Evolutionary conservation across 164 flowering plant species (phyloP).

Genomic region (Magnolia changhungtana): DNA sequence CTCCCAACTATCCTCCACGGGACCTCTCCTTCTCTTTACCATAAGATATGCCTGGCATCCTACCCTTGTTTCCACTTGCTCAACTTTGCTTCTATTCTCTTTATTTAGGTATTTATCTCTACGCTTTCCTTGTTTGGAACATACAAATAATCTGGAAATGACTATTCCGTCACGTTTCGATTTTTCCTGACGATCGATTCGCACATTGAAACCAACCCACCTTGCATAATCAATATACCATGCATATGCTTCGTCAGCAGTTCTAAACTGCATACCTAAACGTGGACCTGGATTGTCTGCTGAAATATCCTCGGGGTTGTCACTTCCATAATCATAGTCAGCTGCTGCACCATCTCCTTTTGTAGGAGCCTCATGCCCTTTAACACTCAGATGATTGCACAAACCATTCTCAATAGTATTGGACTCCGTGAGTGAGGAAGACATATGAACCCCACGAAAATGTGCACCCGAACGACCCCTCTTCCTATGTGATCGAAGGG

Average conservation of each 20-base stretch:
- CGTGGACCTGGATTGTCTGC: not conserved
- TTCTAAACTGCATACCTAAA: conserved; percentile 7
- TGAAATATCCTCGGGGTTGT: not conserved
- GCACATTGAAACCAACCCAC: conserved; percentile 4
- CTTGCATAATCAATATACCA: conserved; percentile 6
- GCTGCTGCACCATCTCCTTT: not conserved
- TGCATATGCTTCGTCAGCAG: conserved; percentile 5
- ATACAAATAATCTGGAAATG: conserved; percentile 4
- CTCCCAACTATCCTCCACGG: conserved; percentile 3
- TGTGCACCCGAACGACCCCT: not conserved
- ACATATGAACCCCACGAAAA: not conserved
- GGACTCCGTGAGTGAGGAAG: not conserved
- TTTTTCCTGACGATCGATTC: conserved; percentile 5
- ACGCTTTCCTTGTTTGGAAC: not conserved
- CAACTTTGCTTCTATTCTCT: not conserved
- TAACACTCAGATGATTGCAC: not conserved
- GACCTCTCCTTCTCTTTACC: conserved; percentile 6
- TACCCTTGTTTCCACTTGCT: conserved; percentile 3
- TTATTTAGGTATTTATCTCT: not conserved
- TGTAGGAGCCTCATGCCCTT: not conserved
- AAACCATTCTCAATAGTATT: not conserved
- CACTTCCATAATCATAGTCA: not conserved
- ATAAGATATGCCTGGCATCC: conserved; percentile 7
- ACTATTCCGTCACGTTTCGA: conserved; percentile 1
- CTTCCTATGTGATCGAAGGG: conserved; percentile 5